Percentiles rank a stretch among this genome's conserved stretches.
These are phyloP conservation scores for Kodamaea kaohsiungensis DNA, from an alignment of 805 yeast species.

Conservation along the genomic window DNA sequence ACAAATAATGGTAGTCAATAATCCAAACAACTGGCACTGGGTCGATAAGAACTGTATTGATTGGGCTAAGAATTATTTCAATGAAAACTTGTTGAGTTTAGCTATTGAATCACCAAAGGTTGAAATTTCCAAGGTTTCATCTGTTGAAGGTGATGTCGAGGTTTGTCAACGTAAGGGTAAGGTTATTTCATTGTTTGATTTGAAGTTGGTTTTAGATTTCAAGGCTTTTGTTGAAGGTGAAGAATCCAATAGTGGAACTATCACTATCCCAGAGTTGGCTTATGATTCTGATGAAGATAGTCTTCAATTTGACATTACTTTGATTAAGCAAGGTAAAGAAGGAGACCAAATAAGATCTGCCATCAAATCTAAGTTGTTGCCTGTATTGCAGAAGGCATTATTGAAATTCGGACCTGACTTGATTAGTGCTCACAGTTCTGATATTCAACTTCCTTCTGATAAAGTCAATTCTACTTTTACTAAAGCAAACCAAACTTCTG, in stretches of 20 bases:
- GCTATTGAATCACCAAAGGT: conserved; percentile 33
- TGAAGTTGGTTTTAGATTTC: conserved; percentile 64
- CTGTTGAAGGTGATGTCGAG: conserved; percentile 93
- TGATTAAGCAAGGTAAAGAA: conserved; percentile 53
- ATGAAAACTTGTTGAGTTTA: conserved; percentile 56
- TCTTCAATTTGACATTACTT: conserved; percentile 76
- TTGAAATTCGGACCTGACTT: conserved; percentile 74
- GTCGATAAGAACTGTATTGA: conserved; percentile 94
- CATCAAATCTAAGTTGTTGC: conserved; percentile 57
- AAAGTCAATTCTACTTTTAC: conserved; percentile 41
- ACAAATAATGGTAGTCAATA: conserved; percentile 83
- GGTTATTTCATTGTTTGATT: conserved; percentile 87
- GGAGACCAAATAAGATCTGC: conserved; percentile 54
- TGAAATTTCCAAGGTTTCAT: conserved; percentile 44
- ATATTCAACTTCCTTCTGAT: conserved; percentile 72
- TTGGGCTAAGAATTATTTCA: conserved; percentile 84
- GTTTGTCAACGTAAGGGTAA: conserved; percentile 97
- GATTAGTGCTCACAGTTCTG: conserved; percentile 73
- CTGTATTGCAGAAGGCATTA: conserved; percentile 63
- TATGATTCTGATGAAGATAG: conserved; percentile 88
- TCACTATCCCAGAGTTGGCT: conserved; percentile 88
- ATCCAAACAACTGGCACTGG: conserved; percentile 99
- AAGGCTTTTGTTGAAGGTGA: conserved; percentile 34
- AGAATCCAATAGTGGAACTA: conserved; percentile 61
- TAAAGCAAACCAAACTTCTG: conserved; percentile 52